These are phyloP conservation scores for Cercospora citrullina DNA, from an alignment of 2,329 filamentous ascomycete species.

Conservation along the genomic window DNA sequence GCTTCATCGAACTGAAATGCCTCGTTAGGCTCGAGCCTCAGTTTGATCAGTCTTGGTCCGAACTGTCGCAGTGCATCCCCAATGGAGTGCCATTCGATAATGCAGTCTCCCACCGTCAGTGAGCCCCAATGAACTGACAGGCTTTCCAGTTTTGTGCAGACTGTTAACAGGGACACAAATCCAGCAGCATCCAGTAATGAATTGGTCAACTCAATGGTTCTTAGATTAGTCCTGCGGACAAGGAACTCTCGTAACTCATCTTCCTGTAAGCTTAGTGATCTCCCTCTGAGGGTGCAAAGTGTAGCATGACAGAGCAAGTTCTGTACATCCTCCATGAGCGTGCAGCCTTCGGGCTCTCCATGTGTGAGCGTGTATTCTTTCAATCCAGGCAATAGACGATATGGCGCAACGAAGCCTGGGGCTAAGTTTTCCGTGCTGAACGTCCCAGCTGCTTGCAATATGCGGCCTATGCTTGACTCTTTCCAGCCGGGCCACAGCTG, in stretches of 20 bases:
- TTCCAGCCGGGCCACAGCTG: background rate
- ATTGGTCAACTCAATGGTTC: background rate
- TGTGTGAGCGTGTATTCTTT: background rate
- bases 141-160: background rate
- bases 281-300: background rate
- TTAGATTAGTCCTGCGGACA: background rate
- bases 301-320: constrained; percentile 2
- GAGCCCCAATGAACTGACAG: constrained; percentile 11
- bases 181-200: constrained; percentile 14
- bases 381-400: background rate
- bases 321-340: background rate
- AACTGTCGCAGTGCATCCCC: constrained; percentile 10
- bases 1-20: constrained; percentile 4
- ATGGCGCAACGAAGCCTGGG: background rate
- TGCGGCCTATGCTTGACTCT: background rate
- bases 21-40: constrained; percentile 9
- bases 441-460: background rate
- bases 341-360: background rate
- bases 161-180: background rate
- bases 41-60: background rate
- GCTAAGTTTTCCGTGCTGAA: background rate
- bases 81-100: constrained; percentile 4
- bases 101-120: constrained; percentile 10
- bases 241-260: background rate
- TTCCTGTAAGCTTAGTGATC: constrained; percentile 1